Percentiles rank a stretch among this genome's conserved stretches.
These are phyloP conservation scores for Mycosphaerella sp. DNA, from an alignment of 2,329 filamentous ascomycete genomes.

Conservation along the genomic window DNA sequence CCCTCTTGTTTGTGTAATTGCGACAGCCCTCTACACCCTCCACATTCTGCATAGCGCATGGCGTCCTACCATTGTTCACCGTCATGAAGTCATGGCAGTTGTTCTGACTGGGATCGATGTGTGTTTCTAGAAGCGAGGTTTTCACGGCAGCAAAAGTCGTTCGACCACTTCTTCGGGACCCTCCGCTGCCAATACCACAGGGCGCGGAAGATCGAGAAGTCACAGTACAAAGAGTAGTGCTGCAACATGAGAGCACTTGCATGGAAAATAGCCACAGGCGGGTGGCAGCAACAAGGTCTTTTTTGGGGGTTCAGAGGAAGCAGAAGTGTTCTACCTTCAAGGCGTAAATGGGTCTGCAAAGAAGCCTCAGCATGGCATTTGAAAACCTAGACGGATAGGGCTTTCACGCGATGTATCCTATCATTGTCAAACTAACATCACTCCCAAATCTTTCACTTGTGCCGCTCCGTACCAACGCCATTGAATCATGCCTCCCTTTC, in stretches of 20 bases:
- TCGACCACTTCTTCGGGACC: constrained; percentile 11
- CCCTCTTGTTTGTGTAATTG: constrained; percentile 17
- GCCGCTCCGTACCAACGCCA: neutral
- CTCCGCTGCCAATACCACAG: constrained; percentile 6
- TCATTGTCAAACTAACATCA: constrained; percentile 7
- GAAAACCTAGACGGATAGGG: constrained; percentile 22
- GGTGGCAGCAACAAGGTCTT: neutral
- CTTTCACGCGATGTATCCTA: constrained; percentile 19
- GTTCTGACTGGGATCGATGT: constrained; percentile 22
- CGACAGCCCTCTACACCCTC: neutral
- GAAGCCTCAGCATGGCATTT: constrained; percentile 20
- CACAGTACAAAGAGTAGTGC: constrained; percentile 17
- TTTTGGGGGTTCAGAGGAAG: constrained; percentile 1
- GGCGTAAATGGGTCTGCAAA: constrained; percentile 7
- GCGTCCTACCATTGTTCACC: constrained; percentile 5
- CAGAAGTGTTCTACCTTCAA: constrained; percentile 7
- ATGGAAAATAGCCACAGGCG: neutral
- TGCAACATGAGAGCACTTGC: constrained; percentile 10
- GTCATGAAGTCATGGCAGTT: constrained; percentile 17
- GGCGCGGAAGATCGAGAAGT: constrained; percentile 20
- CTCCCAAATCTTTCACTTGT: neutral
- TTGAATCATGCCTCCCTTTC: too few species aligned
- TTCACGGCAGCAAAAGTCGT: constrained; percentile 22
- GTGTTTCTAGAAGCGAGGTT: constrained; percentile 21
- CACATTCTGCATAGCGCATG: constrained; percentile 15